Base-by-base conservation (phyloP, 2,329 filamentous ascomycete species). In the Hypoxylon sp. region DNA sequence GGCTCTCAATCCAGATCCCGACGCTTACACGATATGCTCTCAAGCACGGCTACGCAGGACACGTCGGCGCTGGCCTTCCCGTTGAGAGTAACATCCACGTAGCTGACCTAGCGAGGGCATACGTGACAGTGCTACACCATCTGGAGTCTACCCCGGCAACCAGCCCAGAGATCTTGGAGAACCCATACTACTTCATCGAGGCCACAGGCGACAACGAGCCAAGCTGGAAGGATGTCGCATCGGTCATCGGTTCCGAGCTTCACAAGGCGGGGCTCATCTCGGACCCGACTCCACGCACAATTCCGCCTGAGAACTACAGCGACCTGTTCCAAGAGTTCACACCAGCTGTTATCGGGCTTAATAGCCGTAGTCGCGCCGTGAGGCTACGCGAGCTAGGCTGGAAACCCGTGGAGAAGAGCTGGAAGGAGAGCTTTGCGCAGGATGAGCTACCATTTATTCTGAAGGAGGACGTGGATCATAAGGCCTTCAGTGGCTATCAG, bases 111-210 rank as follows among this genome's bases (percentile, higher is more conserved):
- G 83, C 84, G 3, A 72, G 81, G 4, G 84, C 77, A 0, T 86
- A 85, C 68, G 71, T 84, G 6, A 75, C 78, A 0, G 67, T 86
- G 0, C 73, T 86, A n/a, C 83, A 85, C 70, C 79, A 80, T 63
- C 75, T 86, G 17, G 84, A 86, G 63, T 50, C 70, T 6, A 69
- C 75, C 0, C 58, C 77, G 2, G 64, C 77, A 0, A 64, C 72
- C 6, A 59, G 40, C 11, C 63, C 71, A 1, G 74, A 80, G 6
- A 66, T 81, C 1, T 70, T 82, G 1, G 64, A 79, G 33, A 84
- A 85, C 65, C 83, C 83, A 0, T 86, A 86, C 72, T 86, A 82
- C 73, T 86, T 86, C 76, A 82, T 79, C 74, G 84, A 86, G 72
- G 77, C 40, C 3, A 70, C 75, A 46, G 75, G 80, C 22, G 82